Evolutionary conservation across 805 yeast genomes (phyloP).

Genomic region (Brettanomyces nanus): DNA sequence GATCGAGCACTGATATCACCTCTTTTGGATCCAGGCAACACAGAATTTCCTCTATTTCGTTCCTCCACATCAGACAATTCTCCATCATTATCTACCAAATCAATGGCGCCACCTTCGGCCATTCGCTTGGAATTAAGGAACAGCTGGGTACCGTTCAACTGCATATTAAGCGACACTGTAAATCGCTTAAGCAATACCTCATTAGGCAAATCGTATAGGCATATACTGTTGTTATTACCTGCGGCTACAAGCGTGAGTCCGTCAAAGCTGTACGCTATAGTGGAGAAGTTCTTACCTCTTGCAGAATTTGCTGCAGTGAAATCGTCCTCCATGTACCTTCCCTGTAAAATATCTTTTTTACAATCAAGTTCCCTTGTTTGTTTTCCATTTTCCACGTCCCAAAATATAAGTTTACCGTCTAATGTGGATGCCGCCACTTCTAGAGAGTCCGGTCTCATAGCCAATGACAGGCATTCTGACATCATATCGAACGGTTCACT

Average conservation of each 20-base stretch:
- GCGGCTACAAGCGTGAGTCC: constrained; percentile 86
- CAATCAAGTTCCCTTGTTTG: constrained; percentile 83
- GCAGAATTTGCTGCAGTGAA: constrained; percentile 75
- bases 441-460: constrained; percentile 90
- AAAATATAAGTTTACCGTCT: constrained; percentile 79
- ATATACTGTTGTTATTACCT: constrained; percentile 85
- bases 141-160: constrained; percentile 78
- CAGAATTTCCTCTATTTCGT: constrained; percentile 39
- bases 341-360: constrained; percentile 75
- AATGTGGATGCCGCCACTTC: constrained; percentile 81
- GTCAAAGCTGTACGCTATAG: constrained; percentile 80
- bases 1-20: constrained; percentile 75
- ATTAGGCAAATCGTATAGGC: constrained; percentile 83
- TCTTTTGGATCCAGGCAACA: constrained; percentile 81
- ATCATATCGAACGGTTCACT: constrained; percentile 86
- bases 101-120: constrained; percentile 84
- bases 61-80: constrained; percentile 83
- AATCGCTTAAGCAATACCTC: constrained; percentile 80
- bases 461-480: constrained; percentile 74
- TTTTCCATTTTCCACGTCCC: constrained; percentile 74
- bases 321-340: constrained; percentile 75
- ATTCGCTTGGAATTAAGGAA: constrained; percentile 70
- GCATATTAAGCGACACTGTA: constrained; percentile 83
- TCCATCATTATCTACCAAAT: constrained; percentile 74
- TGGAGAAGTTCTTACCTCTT: constrained; percentile 75